Base-by-base conservation (phyloP, 805 yeast genomes). In the Millerago galiae region DNA sequence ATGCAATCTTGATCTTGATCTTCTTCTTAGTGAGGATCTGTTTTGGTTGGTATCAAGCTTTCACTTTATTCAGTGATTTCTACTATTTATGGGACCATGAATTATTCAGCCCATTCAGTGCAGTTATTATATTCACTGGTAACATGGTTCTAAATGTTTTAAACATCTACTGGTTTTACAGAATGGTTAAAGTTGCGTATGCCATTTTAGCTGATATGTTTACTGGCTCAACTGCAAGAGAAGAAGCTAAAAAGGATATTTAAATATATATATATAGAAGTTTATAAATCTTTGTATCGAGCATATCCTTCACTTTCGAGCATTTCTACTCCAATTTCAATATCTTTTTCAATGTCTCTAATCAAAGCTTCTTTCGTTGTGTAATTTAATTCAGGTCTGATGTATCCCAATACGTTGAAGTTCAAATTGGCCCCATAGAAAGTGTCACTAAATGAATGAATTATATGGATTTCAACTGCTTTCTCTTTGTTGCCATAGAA, bases 381-480 rank as follows among this genome's bases (percentile, higher is more conserved):
- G 57, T 89, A 93, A 58, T 90, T 76, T 50, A 87, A 69, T 60
- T 93, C 98, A 1, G 96, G 95, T 50, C 99, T 75, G 31, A 93
- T 77, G 60, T 85, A 91, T 0, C 99, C 99, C 49, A 93, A 67
- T 2, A 93, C 77, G 32, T 71, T 74, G 52, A 86, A 79, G 42
- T 70, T 71, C 40, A 91, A 73, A 8, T 59, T 48, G 9, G 95
- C 91, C 5, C 99, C 99, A 55, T 93, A 93, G 59, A 93, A 93
- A 48, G 75, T 70, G 10, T 66, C 55, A 0, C 57, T 49, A 55
- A 89, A 93, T 34, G 80, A 65, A 63, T 88, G 95, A 42, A 93
- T 70, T 5, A 93, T 74, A 61, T 93, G 96, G 17, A 93, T 68
- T 55, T 93, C 95, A 4, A 93, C 95, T 0, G 95, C 81, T 63